Evolutionary conservation across 225 moss, liverwort and hornwort species (phyloP).

Genomic region (Thuidium tamariscinum): DNA sequence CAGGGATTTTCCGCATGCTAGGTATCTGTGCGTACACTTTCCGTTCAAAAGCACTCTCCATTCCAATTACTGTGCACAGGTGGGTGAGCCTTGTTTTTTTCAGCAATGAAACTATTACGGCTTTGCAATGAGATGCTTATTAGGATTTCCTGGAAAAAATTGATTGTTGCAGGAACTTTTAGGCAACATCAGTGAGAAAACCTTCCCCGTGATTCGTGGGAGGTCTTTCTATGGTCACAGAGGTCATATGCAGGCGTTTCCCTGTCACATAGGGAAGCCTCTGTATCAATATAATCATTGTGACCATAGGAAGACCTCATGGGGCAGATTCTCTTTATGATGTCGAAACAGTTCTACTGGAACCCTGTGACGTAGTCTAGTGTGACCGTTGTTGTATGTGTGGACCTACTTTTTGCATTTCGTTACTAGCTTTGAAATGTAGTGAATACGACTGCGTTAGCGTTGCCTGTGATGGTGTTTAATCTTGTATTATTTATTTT

Average conservation of each 20-base stretch:
- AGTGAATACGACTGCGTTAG: not conserved
- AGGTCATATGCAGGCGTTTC: not conserved
- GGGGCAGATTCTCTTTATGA: not conserved
- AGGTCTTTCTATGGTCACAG: not conserved
- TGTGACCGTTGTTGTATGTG: not conserved
- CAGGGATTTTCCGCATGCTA: slow-evolving; percentile 65
- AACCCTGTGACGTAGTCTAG: not conserved
- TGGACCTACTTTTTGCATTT: not conserved
- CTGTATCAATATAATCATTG: not conserved
- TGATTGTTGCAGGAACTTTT: not conserved
- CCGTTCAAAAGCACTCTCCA: slow-evolving; percentile 50
- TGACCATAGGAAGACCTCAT: not conserved
- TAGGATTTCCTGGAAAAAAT: not conserved
- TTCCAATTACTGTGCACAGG: slow-evolving; percentile 43
- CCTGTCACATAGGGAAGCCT: not conserved
- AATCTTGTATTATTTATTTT: not conserved
- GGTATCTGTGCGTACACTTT: slow-evolving; percentile 49
- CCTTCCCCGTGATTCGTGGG: too few species aligned
- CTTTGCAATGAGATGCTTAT: not conserved
- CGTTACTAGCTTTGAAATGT: not conserved
- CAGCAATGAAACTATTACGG: not conserved
- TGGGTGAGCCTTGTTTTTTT: not conserved
- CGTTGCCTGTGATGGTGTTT: not conserved
- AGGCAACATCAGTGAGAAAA: not conserved
- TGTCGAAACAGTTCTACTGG: not conserved